Evolutionary conservation across 73 alveolate species (phyloP), one percentile per base, ranked within the genome.

Genomic region (Paraurostyla sp.): DNA sequence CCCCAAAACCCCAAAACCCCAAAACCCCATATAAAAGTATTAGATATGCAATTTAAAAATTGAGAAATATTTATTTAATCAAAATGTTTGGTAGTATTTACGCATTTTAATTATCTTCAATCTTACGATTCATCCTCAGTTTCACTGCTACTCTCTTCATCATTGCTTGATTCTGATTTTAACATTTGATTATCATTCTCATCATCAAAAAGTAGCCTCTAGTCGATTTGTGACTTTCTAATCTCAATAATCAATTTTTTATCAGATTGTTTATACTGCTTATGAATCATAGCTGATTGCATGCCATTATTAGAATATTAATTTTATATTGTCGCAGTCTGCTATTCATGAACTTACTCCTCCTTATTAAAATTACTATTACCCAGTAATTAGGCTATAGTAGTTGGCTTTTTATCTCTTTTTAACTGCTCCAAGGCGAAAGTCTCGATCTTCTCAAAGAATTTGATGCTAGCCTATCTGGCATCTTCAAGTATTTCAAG

Each of bases 371-470:
- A 18, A 52, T 4, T 52, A 52, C 23, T 52, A 18, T 52, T 6
- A 52, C 69, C 69, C 22, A 18, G 33, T 6, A 52, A 9, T n/a
- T n/a, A n/a, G n/a, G 30, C 69, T 52, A 20, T 52, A 11, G 50
- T 54, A 38, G 22, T 9, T 22, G 58, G 33, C 58, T 65, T 65
- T 65, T 65, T 65, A 7, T 65, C 82, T 40, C 82, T 65, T 65
- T 65, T 18, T n/a, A 65, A 20, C 41, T 65, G 36, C 13, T 65
- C 82, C 25, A 65, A 38, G 36, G 82, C 82, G 0, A 33, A 3
- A 6, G 16, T 65, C 23, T 65, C 82, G 9, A 65, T 65, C 25
- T 65, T 65, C 2, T 65, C 82, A 65, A 65, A 65, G 60, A 65
- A 38, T 40, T 38, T 65, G 13, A 40, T 32, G 58, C 82, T 38